Evolutionary conservation across 192 early-diverging fungal species (phyloP).

Genomic region (Entophlyctis luteolus): DNA sequence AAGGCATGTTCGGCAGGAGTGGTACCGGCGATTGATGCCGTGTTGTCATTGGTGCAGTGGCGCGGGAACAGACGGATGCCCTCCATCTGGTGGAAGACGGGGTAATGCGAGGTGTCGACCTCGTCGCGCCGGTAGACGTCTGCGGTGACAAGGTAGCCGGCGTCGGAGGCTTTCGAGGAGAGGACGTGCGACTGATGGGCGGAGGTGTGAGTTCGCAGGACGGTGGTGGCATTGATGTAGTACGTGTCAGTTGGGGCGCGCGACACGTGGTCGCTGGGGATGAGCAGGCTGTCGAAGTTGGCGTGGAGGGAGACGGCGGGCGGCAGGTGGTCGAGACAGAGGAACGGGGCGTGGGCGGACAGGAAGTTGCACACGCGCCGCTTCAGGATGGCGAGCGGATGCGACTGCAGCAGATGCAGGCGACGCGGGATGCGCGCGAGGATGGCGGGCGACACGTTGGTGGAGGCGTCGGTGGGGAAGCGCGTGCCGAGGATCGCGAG

Average conservation of each 20-base stretch:
- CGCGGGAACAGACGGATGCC: slow-evolving; percentile 72
- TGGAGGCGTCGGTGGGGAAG: slow-evolving; percentile 55
- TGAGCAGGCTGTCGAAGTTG: slow-evolving; percentile 91
- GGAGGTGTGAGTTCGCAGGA: slow-evolving; percentile 89
- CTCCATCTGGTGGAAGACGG: slow-evolving; percentile 98
- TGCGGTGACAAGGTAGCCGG: slow-evolving; percentile 74
- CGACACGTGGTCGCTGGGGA: slow-evolving; percentile 77
- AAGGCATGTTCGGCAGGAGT: too few relatives aligned
- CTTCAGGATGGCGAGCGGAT: slow-evolving; percentile 87
- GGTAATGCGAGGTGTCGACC: slow-evolving; percentile 92
- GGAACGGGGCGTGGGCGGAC: too few relatives aligned
- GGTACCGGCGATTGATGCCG: too few relatives aligned
- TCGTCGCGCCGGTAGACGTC: slow-evolving; percentile 97
- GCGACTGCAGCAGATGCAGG: slow-evolving; percentile 71
- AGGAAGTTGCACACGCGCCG: too few relatives aligned
- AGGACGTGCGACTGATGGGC: slow-evolving; percentile 89
- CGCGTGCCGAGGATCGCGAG: not conserved
- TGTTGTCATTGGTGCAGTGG: too few relatives aligned
- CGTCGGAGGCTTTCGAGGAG: slow-evolving; percentile 15
- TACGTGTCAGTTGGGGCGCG: slow-evolving; percentile 85
- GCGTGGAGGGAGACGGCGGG: slow-evolving; percentile 79
- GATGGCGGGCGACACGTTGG: slow-evolving; percentile 75
- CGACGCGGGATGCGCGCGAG: slow-evolving; percentile 69
- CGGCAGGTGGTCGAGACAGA: too few relatives aligned
- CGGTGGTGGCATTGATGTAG: slow-evolving; percentile 74